Evolutionary conservation across 1,284 basidiomycete species (phyloP), one percentile per base, ranked within the genome.

Genomic region (Ceratobasidium sp.): DNA sequence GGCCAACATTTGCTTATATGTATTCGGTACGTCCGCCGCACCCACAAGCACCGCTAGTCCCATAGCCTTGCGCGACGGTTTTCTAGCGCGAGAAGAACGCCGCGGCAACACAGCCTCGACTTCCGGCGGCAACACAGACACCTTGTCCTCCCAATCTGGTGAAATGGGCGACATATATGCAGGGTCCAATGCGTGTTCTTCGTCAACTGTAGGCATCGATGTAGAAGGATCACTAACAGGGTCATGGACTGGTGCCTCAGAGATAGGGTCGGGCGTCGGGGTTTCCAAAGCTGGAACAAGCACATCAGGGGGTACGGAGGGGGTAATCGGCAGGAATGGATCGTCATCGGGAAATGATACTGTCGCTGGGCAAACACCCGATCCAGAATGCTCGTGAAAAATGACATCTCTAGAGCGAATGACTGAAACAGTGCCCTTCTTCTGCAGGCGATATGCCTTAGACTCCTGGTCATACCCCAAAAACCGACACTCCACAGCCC

Each of bases 321-420:
- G 11, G 11, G 4, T 11, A 11, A 11, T 41, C 36, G 36, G 36
- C 11, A 11, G 6, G 11, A 41, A 41, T 11, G 36, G 36, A 41
- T 41, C 36, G 11, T 41, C 36, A 4, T 41, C 6, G 11, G 36
- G 36, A 11, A 41, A 41, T 11, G 36, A 41, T 11, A 41, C 36
- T 53, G 75, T 57, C 19, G 41, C 19, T 17, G 74, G 66, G 47
- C 31, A 36, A 36, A 7, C 19, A 19, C 24, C 73, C 3, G 36
- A 17, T 14, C 29, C 33, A 17, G 15, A 15, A 33, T 29, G 44
- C 44, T 76, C 75, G 47, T 74, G 44, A 44, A 76, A 76, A 11
- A 65, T 41, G 19, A 76, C 75, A 50, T 76, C 66, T 29, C 67
- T 64, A 3, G 59, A 63, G 1, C 27, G 15, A 7, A 69, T n/a